Percentiles rank a stretch among this genome's conserved stretches.
Conservation (phyloP, 768 basidiomycete species). For the Rhodotorula sphaerocarpa region DNA sequence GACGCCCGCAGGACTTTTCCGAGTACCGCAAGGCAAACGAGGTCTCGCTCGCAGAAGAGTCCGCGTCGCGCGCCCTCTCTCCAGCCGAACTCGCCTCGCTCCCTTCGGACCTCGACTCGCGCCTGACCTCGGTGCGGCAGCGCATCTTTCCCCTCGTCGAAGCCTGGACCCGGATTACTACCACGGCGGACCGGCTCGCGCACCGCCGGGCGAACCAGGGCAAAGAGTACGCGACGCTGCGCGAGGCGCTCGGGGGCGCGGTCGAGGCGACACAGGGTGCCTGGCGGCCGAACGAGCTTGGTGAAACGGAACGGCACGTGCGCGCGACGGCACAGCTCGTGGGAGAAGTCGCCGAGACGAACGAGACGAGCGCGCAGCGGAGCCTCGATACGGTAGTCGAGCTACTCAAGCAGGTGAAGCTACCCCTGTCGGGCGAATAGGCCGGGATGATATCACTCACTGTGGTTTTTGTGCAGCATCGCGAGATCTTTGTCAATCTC, state of each 20-base stretch:
- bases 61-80: conserved; percentile 45
- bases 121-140: conserved; percentile 55
- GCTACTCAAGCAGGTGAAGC: conserved; percentile 37
- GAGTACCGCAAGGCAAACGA: conserved; percentile 73
- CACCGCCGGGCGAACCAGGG: conserved; percentile 85
- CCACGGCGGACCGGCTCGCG: conserved; percentile 75
- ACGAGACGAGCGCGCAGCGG: conserved; percentile 40
- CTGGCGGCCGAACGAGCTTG: conserved; percentile 18
- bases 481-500: conserved; percentile 47
- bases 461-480: conserved; percentile 35
- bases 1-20: conserved; percentile 59
- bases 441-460: no score
- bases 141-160: conserved; percentile 58
- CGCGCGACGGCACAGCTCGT: conserved; percentile 49
- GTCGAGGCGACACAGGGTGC: conserved; percentile 6
- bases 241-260: conserved; percentile 66
- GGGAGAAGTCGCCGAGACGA: conserved; percentile 39
- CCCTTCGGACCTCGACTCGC: conserved; percentile 84
- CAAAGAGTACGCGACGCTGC: conserved; percentile 55
- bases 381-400: conserved; percentile 35
- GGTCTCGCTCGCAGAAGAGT: conserved; percentile 68
- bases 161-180: conserved; percentile 82
- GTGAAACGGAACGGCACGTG: conserved; percentile 3
- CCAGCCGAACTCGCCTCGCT: conserved; percentile 67
- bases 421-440: background rate